Evolutionary conservation across 345 rosid genomes (phyloP).

Genomic region (Bruguiera sexangula): DNA sequence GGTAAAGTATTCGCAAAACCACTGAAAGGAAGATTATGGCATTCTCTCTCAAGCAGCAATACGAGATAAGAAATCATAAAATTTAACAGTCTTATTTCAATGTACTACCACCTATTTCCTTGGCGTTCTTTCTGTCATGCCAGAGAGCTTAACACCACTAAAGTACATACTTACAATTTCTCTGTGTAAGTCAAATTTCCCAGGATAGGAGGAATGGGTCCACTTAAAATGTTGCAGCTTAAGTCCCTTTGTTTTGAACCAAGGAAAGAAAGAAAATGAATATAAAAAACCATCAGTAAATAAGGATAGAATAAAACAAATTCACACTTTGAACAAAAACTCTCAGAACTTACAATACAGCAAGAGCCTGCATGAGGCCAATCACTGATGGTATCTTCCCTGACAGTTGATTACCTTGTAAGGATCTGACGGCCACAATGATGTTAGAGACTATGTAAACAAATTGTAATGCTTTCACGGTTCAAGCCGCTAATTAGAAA

Average conservation of each 20-base stretch:
- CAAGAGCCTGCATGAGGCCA: slow-evolving; percentile 99
- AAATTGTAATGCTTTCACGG: neutral
- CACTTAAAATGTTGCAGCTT: slow-evolving; percentile 82
- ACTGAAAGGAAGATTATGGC: neutral
- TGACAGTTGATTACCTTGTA: slow-evolving; percentile 81
- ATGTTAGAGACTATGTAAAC: slow-evolving; percentile 10
- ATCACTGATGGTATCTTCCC: slow-evolving; percentile 93
- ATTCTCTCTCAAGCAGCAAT: neutral
- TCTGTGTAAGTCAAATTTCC: slow-evolving; percentile 90
- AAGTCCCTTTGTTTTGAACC: slow-evolving; percentile 53
- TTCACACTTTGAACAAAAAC: neutral
- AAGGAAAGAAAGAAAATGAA: slow-evolving; percentile 3
- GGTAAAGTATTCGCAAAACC: neutral
- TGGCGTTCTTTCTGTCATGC: neutral
- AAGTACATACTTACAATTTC: slow-evolving; percentile 62
- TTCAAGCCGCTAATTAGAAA: neutral
- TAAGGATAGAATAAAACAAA: neutral
- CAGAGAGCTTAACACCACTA: neutral
- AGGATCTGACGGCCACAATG: slow-evolving; percentile 52
- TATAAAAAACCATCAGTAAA: neutral
- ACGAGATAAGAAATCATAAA: neutral
- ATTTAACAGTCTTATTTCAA: neutral
- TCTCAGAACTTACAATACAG: slow-evolving; percentile 73
- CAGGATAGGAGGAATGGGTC: slow-evolving; percentile 81
- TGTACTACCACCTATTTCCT: neutral